Evolutionary conservation across 768 basidiomycete genomes (phyloP), one percentile per base, ranked within the genome.

Genomic region (Collybia sordida): DNA sequence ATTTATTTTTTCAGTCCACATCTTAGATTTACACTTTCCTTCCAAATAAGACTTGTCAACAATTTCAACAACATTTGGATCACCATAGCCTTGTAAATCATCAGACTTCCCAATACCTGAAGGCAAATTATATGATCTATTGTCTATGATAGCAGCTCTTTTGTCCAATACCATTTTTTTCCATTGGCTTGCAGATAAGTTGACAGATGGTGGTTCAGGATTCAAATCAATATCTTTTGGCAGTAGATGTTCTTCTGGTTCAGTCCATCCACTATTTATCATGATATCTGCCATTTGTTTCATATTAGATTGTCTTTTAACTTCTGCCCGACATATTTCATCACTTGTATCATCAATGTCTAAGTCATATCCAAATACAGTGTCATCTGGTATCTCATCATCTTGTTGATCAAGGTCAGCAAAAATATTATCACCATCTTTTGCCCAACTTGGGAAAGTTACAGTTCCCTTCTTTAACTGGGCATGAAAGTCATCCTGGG

Each of bases 151-250:
- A 27, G 12, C 41, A 42, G 19, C 23, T 42, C 31, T 31, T 31
- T 31, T 31, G 14, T 56, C 45, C 59, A 64, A 12, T 65, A 39
- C 15, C 56, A 50, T 34, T 31, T 37, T 44, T 19, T 35, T 45
- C 51, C n/a, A 51, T 43, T 37, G 31, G 1, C 59, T 34, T n/a
- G 57, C 59, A 17, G 68, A 73, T 3, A 70, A 69, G 0, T 28
- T 17, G 49, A 36, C 21, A 54, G 6, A 24, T 24, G 25, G 21
- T 7, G 8, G 9, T 27, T 19, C 12, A 44, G 43, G 31, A 19
- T 18, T 3, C 27, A 28, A 19, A n/a, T 22, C 25, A 25, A 6
- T 37, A 8, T 17, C 22, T 2, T 4, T 9, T 18, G 11, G n/a
- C 14, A 44, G 38, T 15, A 14, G 14, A 14, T 44, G 42, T 18